Evolutionary conservation across 768 basidiomycete genomes (phyloP), one percentile per base, ranked within the genome.

Genomic region (Pleurotus djamor): DNA sequence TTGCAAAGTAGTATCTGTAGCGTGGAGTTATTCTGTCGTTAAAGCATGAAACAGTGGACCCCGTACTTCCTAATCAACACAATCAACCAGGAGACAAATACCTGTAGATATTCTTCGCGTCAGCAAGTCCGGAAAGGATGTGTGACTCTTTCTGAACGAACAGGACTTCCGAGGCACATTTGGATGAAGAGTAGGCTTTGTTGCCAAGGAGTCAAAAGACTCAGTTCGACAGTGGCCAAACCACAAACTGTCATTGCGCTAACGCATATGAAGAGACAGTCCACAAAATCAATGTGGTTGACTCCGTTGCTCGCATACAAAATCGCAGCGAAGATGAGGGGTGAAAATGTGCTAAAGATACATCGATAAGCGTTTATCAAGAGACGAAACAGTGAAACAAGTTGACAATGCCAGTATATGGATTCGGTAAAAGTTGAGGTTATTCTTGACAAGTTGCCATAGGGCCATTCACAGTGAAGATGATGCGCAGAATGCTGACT

Each of bases 231-330:
- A 5, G 89, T 85, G 51, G 81, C 79, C 41, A 90, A 75, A 16
- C 90, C 91, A 74, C 86, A 91, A 59, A 91, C 87, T 4, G 86
- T 86, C 77, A 93, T 85, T 10, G 89, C 84, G 70, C 86, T 89
- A 67, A 91, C 83, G 59, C 84, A 89, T 71, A 83, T 84, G 78
- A 86, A 95, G 34, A 94, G 79, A 5, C 84, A 80, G 67, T 95
- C 93, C 67, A 92, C 78, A 70, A 91, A 95, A 16, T 82, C 65
- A 38, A 94, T 81, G 48, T 82, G 85, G 65, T 82, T 83, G 49
- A 75, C 72, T 45, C 89, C 92, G 78, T 94, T 94, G 73, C 82
- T 83, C 28, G 85, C 92, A 67, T 91, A 96, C 66, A 97, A 84
- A 54, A 98, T 86, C 35, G 74, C 85, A 16, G 92, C 90, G 62